Evolutionary conservation across 2,329 filamentous ascomycete species (phyloP), one percentile per base, ranked within the genome.

Genomic region (Trichophyton simii): DNA sequence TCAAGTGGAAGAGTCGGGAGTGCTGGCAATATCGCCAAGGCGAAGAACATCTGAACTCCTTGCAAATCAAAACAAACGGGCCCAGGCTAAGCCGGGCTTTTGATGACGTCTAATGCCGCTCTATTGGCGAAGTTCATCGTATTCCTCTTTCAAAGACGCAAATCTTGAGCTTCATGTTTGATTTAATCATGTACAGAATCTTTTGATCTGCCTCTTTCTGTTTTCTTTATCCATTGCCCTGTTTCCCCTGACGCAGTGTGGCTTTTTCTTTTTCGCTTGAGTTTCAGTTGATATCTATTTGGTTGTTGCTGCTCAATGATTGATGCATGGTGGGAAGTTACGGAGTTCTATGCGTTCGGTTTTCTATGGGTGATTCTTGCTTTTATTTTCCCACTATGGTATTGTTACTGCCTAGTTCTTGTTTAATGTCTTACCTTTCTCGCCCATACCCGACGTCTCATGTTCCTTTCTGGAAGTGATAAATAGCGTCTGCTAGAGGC

Each of bases 1-100:
- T 69, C 73, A 38, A 79, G 77, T 66, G 75, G 75, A 18, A 74
- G 77, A 20, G 70, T 79, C 52, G 77, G 75, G 11, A 79, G 77
- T 65, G 69, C 73, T 11, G 70, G 72, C 36, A 74, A 71, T 62
- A 68, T 73, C 15, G 22, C 60, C 44, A 58, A 55, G 41, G 52
- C 58, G 28, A 64, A 62, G 61, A 59, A 58, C 36, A 20, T 50
- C 15, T 59, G 34, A 31, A 36, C 28, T 28, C 11, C 36, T 25
- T 18, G 6, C 34, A 22, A 38, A 34, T 54, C 50, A 31, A 31
- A 28, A 28, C 13, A 6, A 54, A n/a, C n/a, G 50, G 13, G 31
- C 8, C 31, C 25, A 36, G 28, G 15, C 28, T 9, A 20, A 18
- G 28, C 52, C 15, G 9, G 22, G 11, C 42, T 48, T 20, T 48